Conservation (phyloP, 2,329 filamentous ascomycete genomes). For the Emmonsia crescens region DNA sequence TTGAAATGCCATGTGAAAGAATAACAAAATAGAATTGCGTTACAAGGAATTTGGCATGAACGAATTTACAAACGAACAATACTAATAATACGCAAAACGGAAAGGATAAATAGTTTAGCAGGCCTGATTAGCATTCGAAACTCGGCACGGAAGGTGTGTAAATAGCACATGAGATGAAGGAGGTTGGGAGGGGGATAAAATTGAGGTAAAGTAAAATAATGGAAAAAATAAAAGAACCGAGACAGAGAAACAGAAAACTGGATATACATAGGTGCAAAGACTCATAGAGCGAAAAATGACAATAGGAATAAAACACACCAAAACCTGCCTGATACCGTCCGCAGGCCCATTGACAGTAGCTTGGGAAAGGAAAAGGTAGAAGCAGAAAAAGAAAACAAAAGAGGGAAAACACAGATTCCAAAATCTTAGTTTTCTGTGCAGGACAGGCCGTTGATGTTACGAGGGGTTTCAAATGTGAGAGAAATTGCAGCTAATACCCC, state of each 20-base stretch:
- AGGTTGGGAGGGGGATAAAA: not conserved
- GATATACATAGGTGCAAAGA: constrained; percentile 1
- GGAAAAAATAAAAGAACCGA: not conserved
- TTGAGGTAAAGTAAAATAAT: not conserved
- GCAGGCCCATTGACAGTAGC: not conserved
- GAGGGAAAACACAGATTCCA: not conserved
- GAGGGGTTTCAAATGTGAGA: not conserved
- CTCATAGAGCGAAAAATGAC: not conserved
- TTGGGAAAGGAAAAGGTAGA: not conserved
- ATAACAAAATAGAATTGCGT: not conserved
- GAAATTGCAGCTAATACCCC: not conserved
- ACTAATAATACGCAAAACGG: not conserved
- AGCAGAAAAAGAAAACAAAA: not conserved
- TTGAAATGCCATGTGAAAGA: too few species aligned
- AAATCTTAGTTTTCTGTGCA: not conserved
- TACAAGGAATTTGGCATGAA: not conserved
- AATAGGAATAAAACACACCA: not conserved
- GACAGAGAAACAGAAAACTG: not conserved
- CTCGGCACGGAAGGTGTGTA: not conserved
- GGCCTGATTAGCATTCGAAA: not conserved
- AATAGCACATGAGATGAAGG: not conserved
- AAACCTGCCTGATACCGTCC: not conserved
- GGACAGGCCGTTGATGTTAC: not conserved
- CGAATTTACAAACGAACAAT: not conserved
- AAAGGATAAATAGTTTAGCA: not conserved